Conservation (phyloP, 2,329 filamentous ascomycete species). For the Macrophomina pseudophaseolina region DNA sequence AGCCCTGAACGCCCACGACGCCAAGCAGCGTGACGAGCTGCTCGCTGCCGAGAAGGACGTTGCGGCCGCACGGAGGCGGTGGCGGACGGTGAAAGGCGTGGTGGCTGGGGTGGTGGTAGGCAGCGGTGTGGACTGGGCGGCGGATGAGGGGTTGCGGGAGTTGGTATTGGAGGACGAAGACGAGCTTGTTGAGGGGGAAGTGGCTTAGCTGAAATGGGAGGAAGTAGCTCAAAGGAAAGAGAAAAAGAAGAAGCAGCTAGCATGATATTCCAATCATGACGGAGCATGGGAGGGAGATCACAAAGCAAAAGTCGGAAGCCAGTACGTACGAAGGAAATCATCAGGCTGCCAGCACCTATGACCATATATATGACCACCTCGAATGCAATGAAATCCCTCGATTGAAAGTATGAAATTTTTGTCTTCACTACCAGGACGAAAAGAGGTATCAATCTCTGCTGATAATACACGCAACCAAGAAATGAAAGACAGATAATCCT, state of each 20-base stretch:
- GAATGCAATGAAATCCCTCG: too few relatives aligned
- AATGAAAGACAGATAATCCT: not conserved
- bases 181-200: not conserved
- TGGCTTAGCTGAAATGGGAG: not conserved
- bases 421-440: not conserved
- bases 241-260: not conserved
- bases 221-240: not conserved
- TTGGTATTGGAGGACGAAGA: conserved; percentile 73
- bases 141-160: conserved; percentile 67
- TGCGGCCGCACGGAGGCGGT: conserved; percentile 67
- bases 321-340: too few relatives aligned
- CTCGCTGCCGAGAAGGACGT: conserved; percentile 63
- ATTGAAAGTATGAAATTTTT: not conserved
- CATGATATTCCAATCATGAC: too few relatives aligned
- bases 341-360: too few relatives aligned
- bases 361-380: too few relatives aligned
- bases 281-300: too few relatives aligned
- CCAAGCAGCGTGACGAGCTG: conserved; percentile 61
- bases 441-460: conserved; percentile 7
- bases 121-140: conserved; percentile 82
- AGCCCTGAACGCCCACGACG: conserved; percentile 52
- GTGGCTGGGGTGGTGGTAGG: conserved; percentile 79
- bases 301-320: too few relatives aligned
- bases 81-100: conserved; percentile 77
- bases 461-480: conserved; percentile 12